phyloP scores from a whole-genome alignment of 169 alveolate genomes.

The Plasmodium coatneyi region DNA sequence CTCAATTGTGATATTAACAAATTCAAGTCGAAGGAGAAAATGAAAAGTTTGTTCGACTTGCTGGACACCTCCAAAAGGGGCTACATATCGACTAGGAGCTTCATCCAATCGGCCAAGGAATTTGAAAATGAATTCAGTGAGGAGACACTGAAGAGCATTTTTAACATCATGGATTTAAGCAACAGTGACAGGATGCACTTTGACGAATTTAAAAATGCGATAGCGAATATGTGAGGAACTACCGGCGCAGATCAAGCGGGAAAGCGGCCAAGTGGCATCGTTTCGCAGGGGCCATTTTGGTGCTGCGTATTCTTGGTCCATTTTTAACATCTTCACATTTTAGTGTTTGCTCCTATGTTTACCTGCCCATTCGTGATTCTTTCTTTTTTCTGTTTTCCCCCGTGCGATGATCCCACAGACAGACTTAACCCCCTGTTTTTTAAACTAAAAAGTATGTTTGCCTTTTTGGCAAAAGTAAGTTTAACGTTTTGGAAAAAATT shows the following conservation, averaged over 20 bases:
- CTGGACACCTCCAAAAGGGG: constrained; percentile 44
- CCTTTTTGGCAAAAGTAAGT: neutral
- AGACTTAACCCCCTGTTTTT: neutral
- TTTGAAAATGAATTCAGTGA: constrained; percentile 63
- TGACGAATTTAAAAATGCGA: constrained; percentile 66
- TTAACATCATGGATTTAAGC: constrained; percentile 33
- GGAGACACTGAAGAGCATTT: constrained; percentile 27
- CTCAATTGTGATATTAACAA: constrained; percentile 69
- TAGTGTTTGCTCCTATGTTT: neutral
- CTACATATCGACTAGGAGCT: constrained; percentile 21
- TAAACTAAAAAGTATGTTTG: neutral
- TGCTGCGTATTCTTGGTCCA: neutral
- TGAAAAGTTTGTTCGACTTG: constrained; percentile 26
- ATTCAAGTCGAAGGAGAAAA: constrained; percentile 64
- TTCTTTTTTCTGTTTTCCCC: neutral
- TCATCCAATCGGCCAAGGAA: constrained; percentile 58
- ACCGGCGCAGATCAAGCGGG: neutral
- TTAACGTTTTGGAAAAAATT: neutral
- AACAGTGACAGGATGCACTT: constrained; percentile 13
- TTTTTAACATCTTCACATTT: neutral
- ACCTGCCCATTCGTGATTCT: neutral
- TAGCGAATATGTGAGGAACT: constrained; percentile 25
- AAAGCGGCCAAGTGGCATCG: neutral
- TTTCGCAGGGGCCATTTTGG: neutral
- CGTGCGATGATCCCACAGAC: neutral